Base-by-base conservation (phyloP, 2,329 filamentous ascomycete species). In the Xylogone sp. region DNA sequence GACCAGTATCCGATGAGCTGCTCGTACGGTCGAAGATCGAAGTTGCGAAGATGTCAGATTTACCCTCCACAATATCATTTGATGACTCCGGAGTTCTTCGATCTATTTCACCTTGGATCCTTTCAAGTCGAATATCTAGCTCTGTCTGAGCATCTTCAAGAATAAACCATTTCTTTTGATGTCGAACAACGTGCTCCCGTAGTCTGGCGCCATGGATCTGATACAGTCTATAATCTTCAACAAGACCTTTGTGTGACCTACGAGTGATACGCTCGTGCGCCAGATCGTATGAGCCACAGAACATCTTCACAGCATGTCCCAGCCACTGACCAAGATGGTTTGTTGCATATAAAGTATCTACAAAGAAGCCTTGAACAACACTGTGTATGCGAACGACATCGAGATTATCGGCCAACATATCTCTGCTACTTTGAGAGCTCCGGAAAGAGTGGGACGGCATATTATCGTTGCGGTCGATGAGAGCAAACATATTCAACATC, bases 141-240 rank as follows among this genome's bases (percentile, higher is more conserved):
- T 64, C 57, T 9, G 57, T 55, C 2, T 67, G 66, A 3, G 64
- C 65, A n/a, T 62, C 50, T 13, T 65, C 56, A 1, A 68, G 60
- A 18, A 50, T 21, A 12, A 29, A 10, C 61, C 54, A 42, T 48
- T 62, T 58, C 13, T 71, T 60, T 68, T 69, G 20, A 68, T 61
- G 68, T 5, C 68, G 69, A n/a, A 62, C 59, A 0, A 78, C 51
- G 58, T 79, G 75, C 22, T 70, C 64, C 2, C 71, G 54, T 16
- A 82, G 63, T 47, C 70, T 73, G 34, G 69, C 68, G 0, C 78
- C 78, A 51, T 82, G 79, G 18, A 80, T 75, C 18, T 71, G 65
- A 47, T 78, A 79, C 9, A 76, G 66, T 12, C 75, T 68, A 57
- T 78, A 82, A 58, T 82, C 79, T 49, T 79, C 75, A 0, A 78